These are phyloP conservation scores for Curvularia hawaiiensis DNA, from an alignment of 2,329 filamentous ascomycete species.

Conservation along the genomic window DNA sequence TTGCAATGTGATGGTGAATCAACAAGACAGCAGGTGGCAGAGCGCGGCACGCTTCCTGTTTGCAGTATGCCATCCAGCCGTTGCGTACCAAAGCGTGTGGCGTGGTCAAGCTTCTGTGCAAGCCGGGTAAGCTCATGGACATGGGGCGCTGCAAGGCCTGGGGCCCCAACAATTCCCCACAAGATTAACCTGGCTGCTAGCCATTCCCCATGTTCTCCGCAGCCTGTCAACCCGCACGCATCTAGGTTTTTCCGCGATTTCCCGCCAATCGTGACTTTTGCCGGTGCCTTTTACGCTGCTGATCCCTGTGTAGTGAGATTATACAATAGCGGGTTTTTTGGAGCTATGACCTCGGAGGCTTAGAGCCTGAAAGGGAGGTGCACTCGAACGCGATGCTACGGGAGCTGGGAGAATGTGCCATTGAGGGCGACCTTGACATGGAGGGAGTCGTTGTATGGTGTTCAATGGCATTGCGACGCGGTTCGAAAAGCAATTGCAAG, in stretches of 20 bases:
- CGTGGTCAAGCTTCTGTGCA: constrained; percentile 32
- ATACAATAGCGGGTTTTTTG: constrained; percentile 5
- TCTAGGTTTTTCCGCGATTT: constrained; percentile 30
- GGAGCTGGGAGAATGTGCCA: background rate
- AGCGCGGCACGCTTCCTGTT: constrained; percentile 16
- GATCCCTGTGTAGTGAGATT: constrained; percentile 10
- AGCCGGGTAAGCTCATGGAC: constrained; percentile 18
- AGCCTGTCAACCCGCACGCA: constrained; percentile 18
- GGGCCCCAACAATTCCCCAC: constrained; percentile 32
- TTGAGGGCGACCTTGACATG: constrained; percentile 1
- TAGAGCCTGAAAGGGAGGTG: constrained; percentile 10
- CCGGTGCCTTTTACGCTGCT: constrained; percentile 9
- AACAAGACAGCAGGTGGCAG: background rate
- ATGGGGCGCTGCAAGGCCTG: constrained; percentile 16
- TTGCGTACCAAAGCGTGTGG: constrained; percentile 17
- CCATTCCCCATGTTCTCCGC: constrained; percentile 14
- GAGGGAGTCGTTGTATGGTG: background rate
- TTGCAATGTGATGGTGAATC: background rate
- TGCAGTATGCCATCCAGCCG: constrained; percentile 25
- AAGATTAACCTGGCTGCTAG: constrained; percentile 27
- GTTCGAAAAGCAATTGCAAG: constrained; percentile 5
- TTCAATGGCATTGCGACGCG: background rate
- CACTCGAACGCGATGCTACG: background rate
- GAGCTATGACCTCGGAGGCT: constrained; percentile 14
- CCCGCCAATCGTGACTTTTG: constrained; percentile 29